These are phyloP conservation scores for Celoporthe dispersa DNA, from an alignment of 2,329 filamentous ascomycete genomes.

Conservation along the genomic window DNA sequence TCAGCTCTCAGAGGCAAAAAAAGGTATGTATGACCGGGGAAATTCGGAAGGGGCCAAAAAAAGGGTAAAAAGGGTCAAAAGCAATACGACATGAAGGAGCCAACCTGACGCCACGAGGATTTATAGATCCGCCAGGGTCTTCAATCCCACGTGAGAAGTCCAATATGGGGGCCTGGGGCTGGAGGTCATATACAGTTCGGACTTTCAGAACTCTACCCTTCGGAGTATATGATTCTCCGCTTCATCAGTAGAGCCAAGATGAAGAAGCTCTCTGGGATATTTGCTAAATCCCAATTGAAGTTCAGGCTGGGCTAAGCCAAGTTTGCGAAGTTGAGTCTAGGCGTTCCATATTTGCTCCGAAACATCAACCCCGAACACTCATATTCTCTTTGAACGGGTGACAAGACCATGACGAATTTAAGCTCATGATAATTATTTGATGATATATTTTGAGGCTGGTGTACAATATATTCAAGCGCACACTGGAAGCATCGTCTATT, in stretches of 20 bases:
- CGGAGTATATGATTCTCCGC: not conserved
- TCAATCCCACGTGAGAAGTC: not conserved
- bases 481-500: not conserved
- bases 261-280: not conserved
- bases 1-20: not conserved
- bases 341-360: not conserved
- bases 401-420: not conserved
- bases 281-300: not conserved
- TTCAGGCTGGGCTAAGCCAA: not conserved
- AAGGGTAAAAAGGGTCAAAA: not conserved
- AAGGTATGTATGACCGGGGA: not conserved
- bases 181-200: not conserved
- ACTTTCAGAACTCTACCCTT: not conserved
- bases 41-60: not conserved
- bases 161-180: not conserved
- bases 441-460: not conserved
- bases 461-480: not conserved
- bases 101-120: not conserved
- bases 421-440: not conserved
- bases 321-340: not conserved
- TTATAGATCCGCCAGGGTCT: not conserved
- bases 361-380: not conserved
- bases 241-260: not conserved
- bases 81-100: not conserved
- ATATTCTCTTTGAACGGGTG: not conserved